Evolutionary conservation across 352 stramenopile species (phyloP), one percentile per base, ranked within the genome.

Genomic region (Phytophthora syringae): DNA sequence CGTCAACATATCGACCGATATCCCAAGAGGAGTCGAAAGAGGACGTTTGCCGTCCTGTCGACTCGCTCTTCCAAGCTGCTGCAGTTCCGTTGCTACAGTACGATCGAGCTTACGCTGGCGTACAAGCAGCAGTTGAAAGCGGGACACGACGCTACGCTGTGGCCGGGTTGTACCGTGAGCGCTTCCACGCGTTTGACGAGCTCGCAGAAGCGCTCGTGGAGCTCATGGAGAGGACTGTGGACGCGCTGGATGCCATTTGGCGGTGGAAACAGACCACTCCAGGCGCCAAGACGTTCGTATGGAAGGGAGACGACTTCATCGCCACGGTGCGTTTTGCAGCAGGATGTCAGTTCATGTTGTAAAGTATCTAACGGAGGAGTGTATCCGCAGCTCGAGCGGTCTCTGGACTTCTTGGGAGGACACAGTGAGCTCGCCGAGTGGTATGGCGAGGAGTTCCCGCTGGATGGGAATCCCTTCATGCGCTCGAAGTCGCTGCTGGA

Each of bases 371-470:
- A 62, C 32, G 27, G 20, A 54, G n/a, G n/a, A n/a, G n/a, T n/a
- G 27, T 32, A 40, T 40, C 6, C 15, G 12, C 63, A 88, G 79
- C 62, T 86, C 20, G 68, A 84, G 15, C 50, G 44, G 0, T 88
- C 83, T 57, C 67, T 92, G 24, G 79, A 92, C 22, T 88, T 76
- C 40, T 50, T 92, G 11, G 67, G 49, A 5, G 43, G 27, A 18
- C 40, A 64, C 22, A 50, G 37, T 7, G 73, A 84, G 47, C 71
- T 85, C 1, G 54, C 77, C 42, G 81, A 88, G 48, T 92, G 81
- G 84, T 92, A 89, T 50, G 79, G 84, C 25, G 78, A 92, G n/a
- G 84, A 90, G 49, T 92, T 92, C 52, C 74, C 76, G 5, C 78
- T 88, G 49, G 72, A 81, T 34, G 60, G 83, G 44, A 92, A 90